Evolutionary conservation across 495 filamentous ascomycete species (phyloP).

Genomic region (Daldinia vernicosa): DNA sequence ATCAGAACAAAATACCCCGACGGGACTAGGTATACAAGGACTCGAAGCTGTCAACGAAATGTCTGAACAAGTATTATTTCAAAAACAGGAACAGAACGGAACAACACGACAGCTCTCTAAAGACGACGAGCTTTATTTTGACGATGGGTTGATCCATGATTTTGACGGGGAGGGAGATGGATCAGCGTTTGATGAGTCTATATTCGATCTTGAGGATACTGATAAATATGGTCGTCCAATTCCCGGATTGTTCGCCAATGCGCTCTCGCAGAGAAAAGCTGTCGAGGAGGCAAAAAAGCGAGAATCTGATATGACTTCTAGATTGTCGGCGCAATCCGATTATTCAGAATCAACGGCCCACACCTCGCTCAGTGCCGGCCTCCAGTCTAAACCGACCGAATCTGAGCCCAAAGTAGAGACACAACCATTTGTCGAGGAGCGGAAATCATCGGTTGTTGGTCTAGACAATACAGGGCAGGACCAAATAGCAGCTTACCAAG

Average conservation of each 20-base stretch:
- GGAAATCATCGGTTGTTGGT: slow-evolving; percentile 25
- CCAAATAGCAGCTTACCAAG: slow-evolving; percentile 76
- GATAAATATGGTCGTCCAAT: slow-evolving; percentile 64
- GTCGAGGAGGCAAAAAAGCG: slow-evolving; percentile 43
- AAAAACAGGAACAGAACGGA: slow-evolving; percentile 20
- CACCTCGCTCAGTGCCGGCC: slow-evolving; percentile 48
- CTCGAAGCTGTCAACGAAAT: slow-evolving; percentile 34
- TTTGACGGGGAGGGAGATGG: slow-evolving; percentile 61
- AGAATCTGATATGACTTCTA: slow-evolving; percentile 52
- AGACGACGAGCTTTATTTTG: slow-evolving; percentile 83
- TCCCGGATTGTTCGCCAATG: slow-evolving; percentile 56
- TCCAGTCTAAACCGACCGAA: slow-evolving; percentile 29
- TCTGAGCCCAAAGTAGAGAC: slow-evolving; percentile 21
- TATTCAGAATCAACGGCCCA: slow-evolving; percentile 52
- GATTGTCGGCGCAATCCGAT: slow-evolving; percentile 50
- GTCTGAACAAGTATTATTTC: slow-evolving; percentile 12
- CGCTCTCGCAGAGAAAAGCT: slow-evolving; percentile 51
- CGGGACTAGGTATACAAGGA: slow-evolving; percentile 51
- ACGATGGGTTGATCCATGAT: slow-evolving; percentile 72
- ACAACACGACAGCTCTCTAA: slow-evolving; percentile 46
- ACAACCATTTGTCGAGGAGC: slow-evolving; percentile 27
- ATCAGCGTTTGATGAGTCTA: slow-evolving; percentile 75
- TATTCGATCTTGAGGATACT: slow-evolving; percentile 75
- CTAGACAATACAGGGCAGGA: slow-evolving; percentile 55
- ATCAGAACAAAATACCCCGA: slow-evolving; percentile 30